These are phyloP conservation scores for Chrysosporium keratinophilum DNA, from an alignment of 2,329 filamentous ascomycete genomes.

Conservation along the genomic window DNA sequence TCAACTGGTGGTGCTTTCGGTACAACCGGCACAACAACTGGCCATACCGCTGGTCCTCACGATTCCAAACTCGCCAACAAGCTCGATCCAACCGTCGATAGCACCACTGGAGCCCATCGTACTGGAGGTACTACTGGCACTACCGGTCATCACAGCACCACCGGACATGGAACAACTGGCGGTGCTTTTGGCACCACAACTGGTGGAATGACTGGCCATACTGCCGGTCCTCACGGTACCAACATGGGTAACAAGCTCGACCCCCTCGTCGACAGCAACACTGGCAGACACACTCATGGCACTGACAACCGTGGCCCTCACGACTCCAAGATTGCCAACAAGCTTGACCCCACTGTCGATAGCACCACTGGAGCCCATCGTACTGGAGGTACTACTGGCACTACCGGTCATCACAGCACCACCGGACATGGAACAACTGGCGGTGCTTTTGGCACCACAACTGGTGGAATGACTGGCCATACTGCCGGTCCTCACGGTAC, in stretches of 20 bases:
- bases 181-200: background rate
- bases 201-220: background rate
- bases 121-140: background rate
- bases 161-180: background rate
- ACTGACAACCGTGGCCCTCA: background rate
- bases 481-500: conserved; percentile 5
- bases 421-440: background rate
- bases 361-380: background rate
- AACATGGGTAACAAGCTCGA: conserved; percentile 17
- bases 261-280: conserved; percentile 16
- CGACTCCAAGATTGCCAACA: background rate
- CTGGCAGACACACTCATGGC: background rate
- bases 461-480: background rate
- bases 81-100: conserved; percentile 18
- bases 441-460: background rate
- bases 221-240: conserved; percentile 4
- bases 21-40: background rate
- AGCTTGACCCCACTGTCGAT: background rate
- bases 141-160: background rate
- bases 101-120: conserved; percentile 1
- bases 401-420: conserved; percentile 15
- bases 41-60: conserved; percentile 13
- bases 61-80: conserved; percentile 16
- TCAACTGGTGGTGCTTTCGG: background rate
- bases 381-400: background rate